Base-by-base conservation (phyloP, 2,329 filamentous ascomycete species). In the Stenocarpella maydis region DNA sequence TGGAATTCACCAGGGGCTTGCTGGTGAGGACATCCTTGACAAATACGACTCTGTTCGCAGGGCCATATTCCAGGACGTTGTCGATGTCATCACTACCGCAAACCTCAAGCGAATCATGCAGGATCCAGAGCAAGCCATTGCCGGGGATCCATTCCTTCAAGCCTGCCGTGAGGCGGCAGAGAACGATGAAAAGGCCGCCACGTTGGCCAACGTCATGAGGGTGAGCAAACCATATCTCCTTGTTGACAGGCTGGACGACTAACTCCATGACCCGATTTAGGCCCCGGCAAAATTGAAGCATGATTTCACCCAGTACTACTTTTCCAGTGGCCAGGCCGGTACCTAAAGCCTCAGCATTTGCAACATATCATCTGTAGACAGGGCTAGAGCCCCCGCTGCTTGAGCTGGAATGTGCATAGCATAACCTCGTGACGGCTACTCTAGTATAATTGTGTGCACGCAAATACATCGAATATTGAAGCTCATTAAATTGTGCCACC, bases 101-200 rank as follows among this genome's bases (percentile, higher is more conserved):
- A 70, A 70, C 6, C 49, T 70, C 9, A 53, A 37, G 19, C 43
- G 63, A 28, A 52, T 68, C 15, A 49, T 61, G 58, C 58, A 61
- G 14, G 26, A 61, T 28, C 34, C 58, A 4, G 21, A 14, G 1
- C 41, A 61, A 1, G 58, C 58, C 0, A 3, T 61, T 4, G 55
- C 4, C 7, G 17, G 9, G 17, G 58, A 61, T 12, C 58, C 41
- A 17, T 61, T 61, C 41, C 41, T 61, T 0, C 58, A 28, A 34
- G 41, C 58, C 28, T 61, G 58, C 24, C 58, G 58, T 19, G 58
- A 61, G 28, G 58, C 58, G 4, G 41, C 58, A 17, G 21, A 61
- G 19, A 47, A 21, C 41, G 41, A 41, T 47, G 41, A 61, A 10
- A 61, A 61, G 2, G 41, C 58, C 4, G 58, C 58, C 19, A 61